Evolutionary conservation across 225 moss, liverwort and hornwort genomes (phyloP).

Genomic region (Anthoceros angustus): DNA sequence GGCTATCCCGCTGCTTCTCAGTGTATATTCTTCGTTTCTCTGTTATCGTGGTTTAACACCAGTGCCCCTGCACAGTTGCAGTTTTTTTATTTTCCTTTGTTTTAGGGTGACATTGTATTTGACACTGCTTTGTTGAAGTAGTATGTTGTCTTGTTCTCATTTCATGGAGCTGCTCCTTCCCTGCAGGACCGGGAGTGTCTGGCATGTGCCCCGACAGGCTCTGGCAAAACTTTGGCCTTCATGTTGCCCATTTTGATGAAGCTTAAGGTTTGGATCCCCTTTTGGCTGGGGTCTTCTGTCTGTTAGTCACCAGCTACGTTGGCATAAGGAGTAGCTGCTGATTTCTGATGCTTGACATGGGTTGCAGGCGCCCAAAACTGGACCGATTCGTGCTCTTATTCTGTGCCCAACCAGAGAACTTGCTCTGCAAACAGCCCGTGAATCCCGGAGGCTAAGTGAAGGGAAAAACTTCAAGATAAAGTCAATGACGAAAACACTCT

Average conservation of each 20-base stretch:
- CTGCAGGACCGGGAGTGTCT: constrained; percentile 68
- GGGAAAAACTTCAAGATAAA: constrained; percentile 48
- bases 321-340: background rate
- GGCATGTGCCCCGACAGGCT: constrained; percentile 88
- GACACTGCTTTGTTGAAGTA: background rate
- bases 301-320: background rate
- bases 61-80: background rate
- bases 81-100: background rate
- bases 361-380: constrained; percentile 31
- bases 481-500: constrained; percentile 53
- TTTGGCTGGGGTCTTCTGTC: background rate
- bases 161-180: constrained; percentile 6
- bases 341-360: background rate
- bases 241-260: constrained; percentile 68
- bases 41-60: background rate
- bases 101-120: background rate
- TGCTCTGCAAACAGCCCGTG: constrained; percentile 63
- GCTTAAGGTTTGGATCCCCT: constrained; percentile 24
- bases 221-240: constrained; percentile 91
- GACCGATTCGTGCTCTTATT: constrained; percentile 47
- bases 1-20: constrained; percentile 54
- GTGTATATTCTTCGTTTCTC: constrained; percentile 12
- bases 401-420: constrained; percentile 81
- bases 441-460: constrained; percentile 37
- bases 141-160: background rate